Evolutionary conservation across 2,329 filamentous ascomycete genomes (phyloP), one percentile per base, ranked within the genome.

Genomic region (Gyromitra esculenta): DNA sequence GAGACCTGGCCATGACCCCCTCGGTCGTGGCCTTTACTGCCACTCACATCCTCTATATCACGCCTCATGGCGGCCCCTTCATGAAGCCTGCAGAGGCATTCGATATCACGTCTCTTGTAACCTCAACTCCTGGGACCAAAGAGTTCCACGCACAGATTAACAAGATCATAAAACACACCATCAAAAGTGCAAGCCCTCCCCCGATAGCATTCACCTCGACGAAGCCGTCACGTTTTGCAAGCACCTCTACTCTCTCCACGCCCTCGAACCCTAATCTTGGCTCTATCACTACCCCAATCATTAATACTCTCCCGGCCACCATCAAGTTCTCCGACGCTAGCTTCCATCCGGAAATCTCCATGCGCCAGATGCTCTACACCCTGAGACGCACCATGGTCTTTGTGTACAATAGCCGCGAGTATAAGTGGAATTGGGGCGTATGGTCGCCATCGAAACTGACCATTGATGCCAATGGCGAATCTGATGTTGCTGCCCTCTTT

Each of bases 401-500:
- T 15, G 63, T 73, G 35, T 73, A 54, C 15, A 73, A 73, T 8
- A 73, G 71, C 35, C 54, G 63, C 18, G 54, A 43, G 54, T 73
- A 68, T 25, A 62, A 62, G 54, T 73, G 71, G 71, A 73, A 68
- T 18, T 73, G 71, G 71, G 63, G 65, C 2, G 0, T 68, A 2
- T 60, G 52, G 63, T 37, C 63, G 5, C 71, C 56, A 5, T 8
- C 15, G n/a, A 73, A 68, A 18, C n/a, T 73, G 21, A 56, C 68
- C 18, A 21, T 62, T 8, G 56, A 41, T 3, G 31, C 11, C 9
- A 41, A 66, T 9, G 63, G 63, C 1, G 39, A 5, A 1, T 13
- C 11, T 1, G 35, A 13, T 4, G 25, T 59, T 15, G 71, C 31
- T 8, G 71, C 63, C 1, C 21, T n/a, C 9, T 73, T 68, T 11